Conservation (phyloP, 139 green algal genomes). For the Chlorella vulgaris region DNA sequence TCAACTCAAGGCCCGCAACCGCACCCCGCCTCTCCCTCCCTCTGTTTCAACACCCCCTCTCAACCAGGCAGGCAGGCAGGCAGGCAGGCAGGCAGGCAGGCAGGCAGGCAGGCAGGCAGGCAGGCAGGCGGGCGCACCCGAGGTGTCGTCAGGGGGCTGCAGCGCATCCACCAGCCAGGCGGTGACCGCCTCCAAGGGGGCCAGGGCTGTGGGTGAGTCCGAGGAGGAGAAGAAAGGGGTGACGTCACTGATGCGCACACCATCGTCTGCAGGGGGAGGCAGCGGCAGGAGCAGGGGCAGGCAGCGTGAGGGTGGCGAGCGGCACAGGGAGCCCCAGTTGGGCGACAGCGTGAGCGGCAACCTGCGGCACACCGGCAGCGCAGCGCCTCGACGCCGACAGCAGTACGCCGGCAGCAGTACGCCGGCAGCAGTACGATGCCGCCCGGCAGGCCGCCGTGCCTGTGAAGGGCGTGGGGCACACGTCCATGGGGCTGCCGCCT, state of each 20-base stretch:
- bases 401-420: no score
- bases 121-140: neutral
- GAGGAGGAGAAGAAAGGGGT: conserved; percentile 22
- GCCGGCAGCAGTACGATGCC: no score
- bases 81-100: neutral
- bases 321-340: conserved; percentile 10
- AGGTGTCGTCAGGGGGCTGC: neutral
- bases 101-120: neutral
- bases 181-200: conserved; percentile 3
- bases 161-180: conserved; percentile 19
- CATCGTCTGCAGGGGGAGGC: neutral
- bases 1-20: no score
- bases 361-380: no score
- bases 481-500: conserved; percentile 55
- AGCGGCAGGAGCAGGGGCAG: neutral
- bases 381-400: no score
- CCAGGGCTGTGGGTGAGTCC: neutral
- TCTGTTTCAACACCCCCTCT: no score
- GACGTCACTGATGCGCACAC: conserved; percentile 12
- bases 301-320: conserved; percentile 7
- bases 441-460: neutral
- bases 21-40: no score
- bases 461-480: conserved; percentile 48
- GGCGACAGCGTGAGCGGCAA: no score
- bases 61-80: neutral